phyloP scores from a whole-genome alignment of 805 yeast species.

The Wickerhamomyces strasburgensis region DNA sequence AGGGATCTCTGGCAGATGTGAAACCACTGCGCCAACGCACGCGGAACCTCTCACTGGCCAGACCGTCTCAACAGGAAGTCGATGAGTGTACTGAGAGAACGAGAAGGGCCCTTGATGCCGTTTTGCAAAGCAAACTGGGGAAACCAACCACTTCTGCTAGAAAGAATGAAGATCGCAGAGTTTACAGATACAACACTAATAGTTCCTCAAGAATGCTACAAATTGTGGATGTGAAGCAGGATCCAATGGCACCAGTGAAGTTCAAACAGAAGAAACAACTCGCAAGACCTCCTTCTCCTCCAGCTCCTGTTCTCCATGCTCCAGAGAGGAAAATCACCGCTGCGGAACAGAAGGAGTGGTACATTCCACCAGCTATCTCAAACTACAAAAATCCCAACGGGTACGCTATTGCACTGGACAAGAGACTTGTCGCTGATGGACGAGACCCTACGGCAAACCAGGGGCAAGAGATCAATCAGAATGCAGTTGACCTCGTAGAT shows the following conservation, averaged over 20 bases:
- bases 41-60: slow-evolving; percentile 34
- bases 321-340: slow-evolving; percentile 46
- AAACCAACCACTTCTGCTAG: slow-evolving; percentile 23
- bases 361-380: slow-evolving; percentile 85
- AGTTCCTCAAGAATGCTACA: slow-evolving; percentile 44
- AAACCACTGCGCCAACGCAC: slow-evolving; percentile 53
- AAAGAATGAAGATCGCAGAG: slow-evolving; percentile 1
- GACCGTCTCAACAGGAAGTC: slow-evolving; percentile 44
- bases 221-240: slow-evolving; percentile 62
- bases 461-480: slow-evolving; percentile 43
- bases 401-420: slow-evolving; percentile 74
- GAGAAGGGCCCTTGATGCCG: slow-evolving; percentile 44
- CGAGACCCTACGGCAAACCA: slow-evolving; percentile 31
- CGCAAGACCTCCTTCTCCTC: slow-evolving; percentile 66
- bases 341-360: slow-evolving; percentile 77
- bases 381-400: slow-evolving; percentile 96
- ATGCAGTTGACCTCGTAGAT: slow-evolving; percentile 56
- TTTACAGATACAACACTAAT: background rate
- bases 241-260: slow-evolving; percentile 83
- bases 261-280: slow-evolving; percentile 65
- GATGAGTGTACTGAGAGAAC: slow-evolving; percentile 50
- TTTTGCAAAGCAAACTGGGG: slow-evolving; percentile 39
- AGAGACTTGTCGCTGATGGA: slow-evolving; percentile 54
- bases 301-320: slow-evolving; percentile 62
- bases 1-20: slow-evolving; percentile 49